These are phyloP conservation scores for Leucocoprinus leucothites DNA, from an alignment of 768 basidiomycete genomes.

Conservation along the genomic window DNA sequence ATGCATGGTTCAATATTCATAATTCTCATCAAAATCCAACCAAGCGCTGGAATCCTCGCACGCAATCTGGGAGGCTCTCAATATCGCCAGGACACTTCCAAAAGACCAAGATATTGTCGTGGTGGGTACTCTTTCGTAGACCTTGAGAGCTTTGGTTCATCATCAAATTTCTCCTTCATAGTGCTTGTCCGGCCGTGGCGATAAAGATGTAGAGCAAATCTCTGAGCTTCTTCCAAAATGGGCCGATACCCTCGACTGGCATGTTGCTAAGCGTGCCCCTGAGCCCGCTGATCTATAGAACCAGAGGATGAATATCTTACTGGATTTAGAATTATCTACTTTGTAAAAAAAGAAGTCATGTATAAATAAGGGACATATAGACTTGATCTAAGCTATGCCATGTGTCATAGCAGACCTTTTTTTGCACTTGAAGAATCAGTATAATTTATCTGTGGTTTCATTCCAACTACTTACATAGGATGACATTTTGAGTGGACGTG, in stretches of 20 bases:
- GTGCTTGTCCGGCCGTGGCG: conserved; percentile 94
- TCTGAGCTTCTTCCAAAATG: conserved; percentile 93
- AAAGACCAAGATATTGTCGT: conserved; percentile 88
- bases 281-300: too few relatives aligned
- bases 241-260: conserved; percentile 94
- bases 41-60: conserved; percentile 92
- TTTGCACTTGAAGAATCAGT: too few relatives aligned
- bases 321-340: too few relatives aligned
- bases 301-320: too few relatives aligned
- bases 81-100: conserved; percentile 78
- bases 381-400: too few relatives aligned
- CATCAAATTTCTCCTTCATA: conserved; percentile 25
- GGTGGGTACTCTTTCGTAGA: conserved; percentile 45
- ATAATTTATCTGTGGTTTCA: too few relatives aligned
- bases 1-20: neutral
- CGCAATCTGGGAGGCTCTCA: conserved; percentile 90
- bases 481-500: neutral
- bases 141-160: neutral
- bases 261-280: conserved; percentile 40
- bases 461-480: too few relatives aligned
- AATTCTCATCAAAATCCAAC: conserved; percentile 6
- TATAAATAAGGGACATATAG: too few relatives aligned
- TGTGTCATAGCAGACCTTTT: too few relatives aligned
- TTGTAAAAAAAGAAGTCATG: too few relatives aligned
- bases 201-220: conserved; percentile 98